A percentile compares a stretch with the other conserved stretches of the same genome.
These are phyloP conservation scores for Metschnikowia kunwiensis DNA, from an alignment of 805 yeast species.

Conservation along the genomic window DNA sequence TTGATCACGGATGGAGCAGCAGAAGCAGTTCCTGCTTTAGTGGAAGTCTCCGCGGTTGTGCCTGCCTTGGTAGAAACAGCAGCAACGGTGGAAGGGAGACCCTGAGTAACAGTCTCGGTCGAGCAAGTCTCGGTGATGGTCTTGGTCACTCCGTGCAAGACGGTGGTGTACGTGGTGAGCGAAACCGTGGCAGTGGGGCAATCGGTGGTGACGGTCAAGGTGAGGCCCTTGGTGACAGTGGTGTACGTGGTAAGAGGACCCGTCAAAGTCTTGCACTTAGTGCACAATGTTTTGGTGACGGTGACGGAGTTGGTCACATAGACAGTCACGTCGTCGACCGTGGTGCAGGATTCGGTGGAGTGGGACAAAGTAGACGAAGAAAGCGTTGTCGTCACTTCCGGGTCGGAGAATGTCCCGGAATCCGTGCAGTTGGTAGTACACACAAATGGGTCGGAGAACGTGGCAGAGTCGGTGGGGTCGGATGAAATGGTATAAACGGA, in stretches of 20 bases:
- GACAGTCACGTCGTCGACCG: conserved; percentile 8
- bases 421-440: too few relatives aligned
- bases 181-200: conserved; percentile 7
- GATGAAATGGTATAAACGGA: background rate
- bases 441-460: background rate
- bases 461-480: background rate
- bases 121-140: conserved; percentile 7
- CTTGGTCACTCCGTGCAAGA: conserved; percentile 5
- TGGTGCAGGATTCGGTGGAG: background rate
- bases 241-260: conserved; percentile 14
- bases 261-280: conserved; percentile 12
- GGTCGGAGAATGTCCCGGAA: too few relatives aligned
- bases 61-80: background rate
- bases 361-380: background rate
- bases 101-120: conserved; percentile 1
- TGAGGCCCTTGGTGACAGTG: conserved; percentile 9
- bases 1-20: background rate
- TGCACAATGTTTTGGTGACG: conserved; percentile 12
- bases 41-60: background rate
- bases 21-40: background rate
- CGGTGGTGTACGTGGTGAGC: conserved; percentile 12
- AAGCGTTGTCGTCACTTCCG: background rate
- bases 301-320: conserved; percentile 11
- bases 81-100: background rate
- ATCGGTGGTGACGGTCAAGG: conserved; percentile 11